Base-by-base conservation (phyloP, 192 early-diverging fungal species). In the Coemansia sp. region DNA sequence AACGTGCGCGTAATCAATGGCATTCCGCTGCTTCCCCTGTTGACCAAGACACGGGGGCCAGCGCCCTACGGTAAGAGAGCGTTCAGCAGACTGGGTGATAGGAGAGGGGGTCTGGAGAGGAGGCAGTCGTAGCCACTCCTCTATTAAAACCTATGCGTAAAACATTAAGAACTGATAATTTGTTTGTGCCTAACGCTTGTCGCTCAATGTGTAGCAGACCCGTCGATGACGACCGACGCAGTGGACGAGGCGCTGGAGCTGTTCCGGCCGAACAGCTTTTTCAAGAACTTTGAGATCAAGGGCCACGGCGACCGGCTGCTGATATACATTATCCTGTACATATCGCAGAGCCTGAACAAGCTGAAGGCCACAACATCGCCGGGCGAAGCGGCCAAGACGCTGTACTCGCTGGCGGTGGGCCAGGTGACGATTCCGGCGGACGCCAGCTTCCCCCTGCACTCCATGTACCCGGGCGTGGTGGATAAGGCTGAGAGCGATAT, bases 261-360 rank as follows among this genome's bases (percentile, higher is more conserved):
- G 52, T 99, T 94, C 85, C 86, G 95, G 24, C 93, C 95, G 55
- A 99, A 99, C 77, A 90, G 90, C 67, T 83, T 98, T 47, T 99
- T 98, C 85, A 86, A 93, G 56, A 99, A 99, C 85, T 99, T 99
- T 86, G 95, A 99, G 66, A 93, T 99, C 72, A 93, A 97, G 67
- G 97, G 95, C 33, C 69, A 72, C 44, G 91, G 83, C 50, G 97
- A 99, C 82, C 85, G 95, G 40, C 85, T 96, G 25, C 81, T 99
- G 21, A 95, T 99, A 62, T 99, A 99, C 80, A 64, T 94, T 9
- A 91, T 93, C 38, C 82, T 99, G 23, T 95, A 89, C 62, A 94
- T 96, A 54, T 91, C 93, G 60, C 88, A 93, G 55, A 89, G 89
- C 63, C 69, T 93, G 40, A 60, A 69, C 61, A 87, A 85, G 37